These are phyloP conservation scores for Yarrowia galli DNA, from an alignment of 1,139 yeast species.

Conservation along the genomic window DNA sequence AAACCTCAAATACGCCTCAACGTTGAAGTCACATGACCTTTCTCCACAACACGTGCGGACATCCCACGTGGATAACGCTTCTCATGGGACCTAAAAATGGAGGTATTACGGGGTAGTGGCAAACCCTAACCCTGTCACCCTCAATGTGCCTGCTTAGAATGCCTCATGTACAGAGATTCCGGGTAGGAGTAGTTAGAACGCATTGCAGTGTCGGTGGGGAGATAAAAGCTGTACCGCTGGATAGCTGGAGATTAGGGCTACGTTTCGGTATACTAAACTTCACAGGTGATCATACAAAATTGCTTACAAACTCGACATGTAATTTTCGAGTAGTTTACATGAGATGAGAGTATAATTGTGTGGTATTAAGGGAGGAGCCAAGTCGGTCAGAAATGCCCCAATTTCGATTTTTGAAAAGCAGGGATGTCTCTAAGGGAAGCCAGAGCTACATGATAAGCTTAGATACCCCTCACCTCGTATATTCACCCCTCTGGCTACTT, in stretches of 20 bases:
- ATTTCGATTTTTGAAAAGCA: background rate
- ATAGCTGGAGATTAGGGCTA: background rate
- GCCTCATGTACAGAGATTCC: background rate
- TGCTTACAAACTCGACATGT: too few relatives aligned
- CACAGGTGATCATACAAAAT: background rate
- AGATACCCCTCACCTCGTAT: too few relatives aligned
- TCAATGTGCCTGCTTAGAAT: background rate
- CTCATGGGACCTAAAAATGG: background rate
- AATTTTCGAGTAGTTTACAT: background rate
- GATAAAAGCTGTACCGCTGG: accelerated
- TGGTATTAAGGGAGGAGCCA: background rate
- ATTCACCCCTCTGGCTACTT: too few relatives aligned
- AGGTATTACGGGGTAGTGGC: background rate
- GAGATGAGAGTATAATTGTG: background rate
- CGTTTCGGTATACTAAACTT: background rate
- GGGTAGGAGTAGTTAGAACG: background rate
- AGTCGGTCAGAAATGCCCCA: background rate
- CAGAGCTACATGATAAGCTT: too few relatives aligned
- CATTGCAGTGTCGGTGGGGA: background rate
- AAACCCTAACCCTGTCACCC: slow-evolving; percentile 2
- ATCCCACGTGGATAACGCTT: slow-evolving; percentile 6
- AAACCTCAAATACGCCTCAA: background rate
- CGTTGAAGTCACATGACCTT: background rate
- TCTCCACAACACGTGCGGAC: background rate
- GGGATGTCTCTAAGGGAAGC: too few relatives aligned